Percentiles rank a stretch among this genome's conserved stretches.
phyloP scores from a whole-genome alignment of 805 yeast species.

The Lipomyces chichibuensis region DNA sequence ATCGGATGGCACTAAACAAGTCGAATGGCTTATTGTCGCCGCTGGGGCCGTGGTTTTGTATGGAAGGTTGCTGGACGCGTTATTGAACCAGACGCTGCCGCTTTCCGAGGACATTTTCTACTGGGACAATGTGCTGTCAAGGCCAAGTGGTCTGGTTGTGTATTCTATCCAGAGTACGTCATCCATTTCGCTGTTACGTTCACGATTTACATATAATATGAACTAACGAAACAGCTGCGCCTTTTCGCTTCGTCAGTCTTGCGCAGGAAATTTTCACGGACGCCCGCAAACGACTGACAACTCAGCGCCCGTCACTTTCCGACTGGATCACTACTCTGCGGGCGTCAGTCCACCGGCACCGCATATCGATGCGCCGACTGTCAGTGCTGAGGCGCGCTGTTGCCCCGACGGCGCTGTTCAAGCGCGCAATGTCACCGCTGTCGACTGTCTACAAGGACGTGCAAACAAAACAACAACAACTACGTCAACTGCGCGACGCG shows the following conservation, averaged over 20 bases:
- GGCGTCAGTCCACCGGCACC: constrained; percentile 4
- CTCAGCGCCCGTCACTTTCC: constrained; percentile 16
- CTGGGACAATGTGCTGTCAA: constrained; percentile 49
- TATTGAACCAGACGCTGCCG: constrained; percentile 51
- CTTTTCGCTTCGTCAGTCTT: constrained; percentile 20
- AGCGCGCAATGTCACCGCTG: constrained; percentile 32
- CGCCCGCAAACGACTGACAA: constrained; percentile 18
- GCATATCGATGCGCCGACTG: background rate
- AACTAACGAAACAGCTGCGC: constrained; percentile 24
- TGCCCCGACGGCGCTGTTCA: constrained; percentile 2
- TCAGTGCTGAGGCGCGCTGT: background rate
- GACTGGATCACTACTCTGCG: constrained; percentile 23
- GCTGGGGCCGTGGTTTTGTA: constrained; percentile 45
- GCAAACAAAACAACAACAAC: constrained; percentile 24
- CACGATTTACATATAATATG: too few species aligned
- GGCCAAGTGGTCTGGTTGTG: constrained; percentile 43
- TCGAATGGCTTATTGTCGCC: constrained; percentile 43
- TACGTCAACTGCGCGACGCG: constrained; percentile 31
- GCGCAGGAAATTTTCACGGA: constrained; percentile 30
- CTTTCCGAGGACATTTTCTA: constrained; percentile 52
- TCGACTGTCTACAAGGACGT: constrained; percentile 32
- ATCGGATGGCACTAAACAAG: constrained; percentile 21
- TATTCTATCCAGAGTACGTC: constrained; percentile 48
- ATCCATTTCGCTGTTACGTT: constrained; percentile 22
- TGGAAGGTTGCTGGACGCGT: constrained; percentile 44